phyloP scores from a whole-genome alignment of 2,329 filamentous ascomycete species.

The Nakataea oryzae region DNA sequence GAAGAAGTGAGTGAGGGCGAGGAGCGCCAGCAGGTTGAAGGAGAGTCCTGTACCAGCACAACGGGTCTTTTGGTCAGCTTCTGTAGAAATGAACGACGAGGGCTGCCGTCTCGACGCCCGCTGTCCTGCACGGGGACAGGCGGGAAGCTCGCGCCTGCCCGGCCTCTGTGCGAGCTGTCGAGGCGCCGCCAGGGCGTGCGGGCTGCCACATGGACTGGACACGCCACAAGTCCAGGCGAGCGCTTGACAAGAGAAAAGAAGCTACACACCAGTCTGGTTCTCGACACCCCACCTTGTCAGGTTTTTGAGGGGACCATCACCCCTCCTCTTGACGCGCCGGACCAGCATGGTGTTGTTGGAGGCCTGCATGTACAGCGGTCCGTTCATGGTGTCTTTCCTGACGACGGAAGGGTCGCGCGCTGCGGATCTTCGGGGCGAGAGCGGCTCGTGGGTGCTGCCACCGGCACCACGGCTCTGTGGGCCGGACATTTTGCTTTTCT shows the following conservation, averaged over 20 bases:
- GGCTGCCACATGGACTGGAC: background rate
- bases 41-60: constrained; percentile 53
- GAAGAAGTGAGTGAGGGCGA: constrained; percentile 70
- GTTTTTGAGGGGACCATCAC: constrained; percentile 49
- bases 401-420: constrained; percentile 16
- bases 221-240: background rate
- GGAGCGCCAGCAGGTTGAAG: constrained; percentile 72
- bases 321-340: constrained; percentile 49
- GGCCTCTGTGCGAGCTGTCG: background rate
- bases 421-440: constrained; percentile 10
- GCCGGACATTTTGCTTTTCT: background rate
- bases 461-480: background rate
- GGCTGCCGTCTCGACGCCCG: background rate
- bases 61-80: background rate
- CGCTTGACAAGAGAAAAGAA: background rate
- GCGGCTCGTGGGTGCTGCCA: background rate
- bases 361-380: constrained; percentile 47
- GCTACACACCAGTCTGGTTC: constrained; percentile 65
- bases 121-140: background rate
- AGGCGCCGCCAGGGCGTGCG: background rate
- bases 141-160: background rate
- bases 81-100: background rate
- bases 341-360: constrained; percentile 42
- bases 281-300: constrained; percentile 61
- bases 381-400: constrained; percentile 36